These are phyloP conservation scores for Trichoderma brevicompactum DNA, from an alignment of 2,329 filamentous ascomycete species.

Conservation along the genomic window DNA sequence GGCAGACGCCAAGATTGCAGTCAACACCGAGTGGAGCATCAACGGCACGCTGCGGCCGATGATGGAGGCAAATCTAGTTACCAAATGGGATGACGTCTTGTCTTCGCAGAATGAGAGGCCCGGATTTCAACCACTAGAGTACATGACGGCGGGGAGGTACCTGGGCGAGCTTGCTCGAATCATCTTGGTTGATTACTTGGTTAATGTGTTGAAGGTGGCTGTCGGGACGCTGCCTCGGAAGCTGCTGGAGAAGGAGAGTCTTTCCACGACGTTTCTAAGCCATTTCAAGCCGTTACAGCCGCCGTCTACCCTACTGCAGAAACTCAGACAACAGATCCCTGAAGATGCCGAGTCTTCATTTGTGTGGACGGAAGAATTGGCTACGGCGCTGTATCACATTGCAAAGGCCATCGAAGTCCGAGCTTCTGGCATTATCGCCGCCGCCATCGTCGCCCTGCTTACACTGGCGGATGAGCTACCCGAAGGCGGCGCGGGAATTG, in stretches of 20 bases:
- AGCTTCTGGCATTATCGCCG: slow-evolving; percentile 74
- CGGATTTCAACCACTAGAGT: slow-evolving; percentile 82
- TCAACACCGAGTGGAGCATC: slow-evolving; percentile 87
- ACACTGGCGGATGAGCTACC: slow-evolving; percentile 70
- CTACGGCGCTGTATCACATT: slow-evolving; percentile 65
- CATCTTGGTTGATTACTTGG: slow-evolving; percentile 69
- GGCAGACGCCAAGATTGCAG: slow-evolving; percentile 67
- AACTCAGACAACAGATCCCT: slow-evolving; percentile 59
- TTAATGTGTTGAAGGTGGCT: slow-evolving; percentile 46
- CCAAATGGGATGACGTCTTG: slow-evolving; percentile 70
- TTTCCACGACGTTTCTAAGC: slow-evolving; percentile 75
- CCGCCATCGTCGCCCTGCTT: slow-evolving; percentile 71
- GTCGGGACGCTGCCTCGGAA: slow-evolving; percentile 56
- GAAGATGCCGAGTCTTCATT: slow-evolving; percentile 51
- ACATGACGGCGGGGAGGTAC: slow-evolving; percentile 81
- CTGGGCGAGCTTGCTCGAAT: slow-evolving; percentile 76
- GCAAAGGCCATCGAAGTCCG: slow-evolving; percentile 72
- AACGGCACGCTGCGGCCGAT: slow-evolving; percentile 73
- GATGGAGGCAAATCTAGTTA: slow-evolving; percentile 65
- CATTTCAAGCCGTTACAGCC: slow-evolving; percentile 63
- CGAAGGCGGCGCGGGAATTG: slow-evolving; percentile 35
- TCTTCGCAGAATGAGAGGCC: slow-evolving; percentile 70
- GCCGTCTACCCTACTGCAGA: slow-evolving; percentile 48
- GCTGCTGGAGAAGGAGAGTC: slow-evolving; percentile 62
- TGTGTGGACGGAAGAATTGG: slow-evolving; percentile 65